Conservation (phyloP, 768 basidiomycete genomes). For the Suillus weaverae region DNA sequence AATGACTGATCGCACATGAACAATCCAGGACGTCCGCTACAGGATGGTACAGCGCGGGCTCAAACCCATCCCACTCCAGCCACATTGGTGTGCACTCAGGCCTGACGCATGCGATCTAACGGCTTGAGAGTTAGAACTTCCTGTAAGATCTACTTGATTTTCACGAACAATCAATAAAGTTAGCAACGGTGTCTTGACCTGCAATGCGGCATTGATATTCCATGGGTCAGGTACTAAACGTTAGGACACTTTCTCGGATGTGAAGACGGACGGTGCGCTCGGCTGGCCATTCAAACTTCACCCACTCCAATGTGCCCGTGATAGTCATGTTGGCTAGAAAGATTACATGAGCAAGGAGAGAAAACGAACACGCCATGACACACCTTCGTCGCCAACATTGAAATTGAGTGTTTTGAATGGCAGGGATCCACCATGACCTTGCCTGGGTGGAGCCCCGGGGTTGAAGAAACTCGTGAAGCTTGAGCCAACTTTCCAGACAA, state of each 20-base stretch:
- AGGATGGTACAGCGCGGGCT: constrained; percentile 51
- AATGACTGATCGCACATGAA: not conserved
- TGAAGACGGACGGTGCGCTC: constrained; percentile 81
- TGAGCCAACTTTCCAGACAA: constrained; percentile 95
- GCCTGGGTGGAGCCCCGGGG: constrained; percentile 87
- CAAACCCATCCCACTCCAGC: constrained; percentile 50
- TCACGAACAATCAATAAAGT: not conserved
- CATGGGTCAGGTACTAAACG: constrained; percentile 70
- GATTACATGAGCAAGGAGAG: not conserved
- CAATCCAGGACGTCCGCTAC: constrained; percentile 41
- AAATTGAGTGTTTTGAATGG: constrained; percentile 90
- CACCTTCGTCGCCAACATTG: constrained; percentile 82
- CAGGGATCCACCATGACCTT: constrained; percentile 77
- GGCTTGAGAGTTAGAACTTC: constrained; percentile 14
- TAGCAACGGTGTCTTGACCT: not conserved
- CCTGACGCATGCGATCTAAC: constrained; percentile 44
- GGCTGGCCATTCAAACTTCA: constrained; percentile 82
- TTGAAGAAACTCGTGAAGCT: constrained; percentile 89
- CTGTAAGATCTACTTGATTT: not conserved
- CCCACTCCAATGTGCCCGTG: constrained; percentile 66
- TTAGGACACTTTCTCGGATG: constrained; percentile 79
- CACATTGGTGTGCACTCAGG: constrained; percentile 55
- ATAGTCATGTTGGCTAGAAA: constrained; percentile 52
- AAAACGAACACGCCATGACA: constrained; percentile 21
- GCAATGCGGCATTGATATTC: not conserved